Conservation (phyloP, 192 early-diverging fungal genomes). For the Coemansia sp. region DNA sequence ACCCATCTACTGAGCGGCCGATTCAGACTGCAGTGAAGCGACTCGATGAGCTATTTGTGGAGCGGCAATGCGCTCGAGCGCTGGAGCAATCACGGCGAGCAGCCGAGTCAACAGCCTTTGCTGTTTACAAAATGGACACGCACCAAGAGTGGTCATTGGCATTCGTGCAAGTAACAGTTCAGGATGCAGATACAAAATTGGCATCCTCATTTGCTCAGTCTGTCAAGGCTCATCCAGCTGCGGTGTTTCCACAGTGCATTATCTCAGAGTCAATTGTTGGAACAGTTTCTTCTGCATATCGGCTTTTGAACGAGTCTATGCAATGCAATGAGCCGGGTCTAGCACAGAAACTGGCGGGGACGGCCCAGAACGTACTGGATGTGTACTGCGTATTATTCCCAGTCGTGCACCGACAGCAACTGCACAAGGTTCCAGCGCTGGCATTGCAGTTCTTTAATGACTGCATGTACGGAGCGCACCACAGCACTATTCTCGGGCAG, state of each 20-base stretch:
- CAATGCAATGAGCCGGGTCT: background rate
- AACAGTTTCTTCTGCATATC: background rate
- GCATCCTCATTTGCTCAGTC: constrained; percentile 1
- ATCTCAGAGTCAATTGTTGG: background rate
- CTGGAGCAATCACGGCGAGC: constrained; percentile 13
- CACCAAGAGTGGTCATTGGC: constrained; percentile 32
- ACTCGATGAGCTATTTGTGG: constrained; percentile 23
- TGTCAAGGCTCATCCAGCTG: background rate
- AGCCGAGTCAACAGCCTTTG: constrained; percentile 25
- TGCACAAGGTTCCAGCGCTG: constrained; percentile 28
- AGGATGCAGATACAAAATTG: background rate
- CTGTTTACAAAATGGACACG: constrained; percentile 1
- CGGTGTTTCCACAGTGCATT: constrained; percentile 8
- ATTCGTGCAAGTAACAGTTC: constrained; percentile 2
- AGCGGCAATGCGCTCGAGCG: constrained; percentile 20
- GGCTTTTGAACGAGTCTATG: constrained; percentile 4
- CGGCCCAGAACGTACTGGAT: constrained; percentile 16
- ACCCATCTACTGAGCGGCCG: background rate
- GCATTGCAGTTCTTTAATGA: constrained; percentile 47
- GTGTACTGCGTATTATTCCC: constrained; percentile 24
- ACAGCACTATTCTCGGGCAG: constrained; percentile 11
- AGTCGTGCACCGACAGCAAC: constrained; percentile 27
- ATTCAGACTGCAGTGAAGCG: constrained; percentile 16
- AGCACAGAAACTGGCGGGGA: constrained; percentile 12
- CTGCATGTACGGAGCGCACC: constrained; percentile 50